These are phyloP conservation scores for Arthrobotrys sphaeroides DNA, from an alignment of 2,329 filamentous ascomycete species.

Conservation along the genomic window DNA sequence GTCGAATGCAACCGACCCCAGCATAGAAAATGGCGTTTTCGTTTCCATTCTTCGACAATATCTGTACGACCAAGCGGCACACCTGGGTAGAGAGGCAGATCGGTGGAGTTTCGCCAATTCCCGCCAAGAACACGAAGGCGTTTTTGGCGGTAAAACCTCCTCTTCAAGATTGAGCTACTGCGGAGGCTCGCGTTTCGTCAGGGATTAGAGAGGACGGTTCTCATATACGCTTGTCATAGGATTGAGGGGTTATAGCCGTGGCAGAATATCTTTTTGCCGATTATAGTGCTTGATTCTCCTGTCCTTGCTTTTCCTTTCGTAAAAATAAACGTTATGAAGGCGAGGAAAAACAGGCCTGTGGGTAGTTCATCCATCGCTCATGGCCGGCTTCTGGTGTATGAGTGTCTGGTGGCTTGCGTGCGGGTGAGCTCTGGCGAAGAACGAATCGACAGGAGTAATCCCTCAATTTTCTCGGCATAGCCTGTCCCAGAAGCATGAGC, in stretches of 20 bases:
- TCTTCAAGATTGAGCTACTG: slow-evolving; percentile 1
- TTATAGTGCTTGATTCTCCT: slow-evolving; percentile 17
- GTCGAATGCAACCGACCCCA: background rate
- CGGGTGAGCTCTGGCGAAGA: slow-evolving; percentile 26
- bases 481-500: slow-evolving; percentile 37
- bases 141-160: slow-evolving; percentile 40
- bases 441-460: slow-evolving; percentile 36
- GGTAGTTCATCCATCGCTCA: background rate
- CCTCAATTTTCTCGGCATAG: slow-evolving; percentile 37
- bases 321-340: slow-evolving; percentile 5
- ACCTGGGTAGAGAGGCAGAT: background rate
- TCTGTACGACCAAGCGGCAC: slow-evolving; percentile 31
- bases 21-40: slow-evolving; percentile 8
- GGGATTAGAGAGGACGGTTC: slow-evolving; percentile 24
- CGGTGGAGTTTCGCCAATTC: slow-evolving; percentile 12
- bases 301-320: slow-evolving; percentile 1
- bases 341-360: slow-evolving; percentile 4
- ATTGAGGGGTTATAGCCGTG: slow-evolving; percentile 5
- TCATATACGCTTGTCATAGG: slow-evolving; percentile 8
- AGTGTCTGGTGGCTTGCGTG: slow-evolving; percentile 33
- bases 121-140: background rate
- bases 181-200: slow-evolving; percentile 24
- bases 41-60: slow-evolving; percentile 9
- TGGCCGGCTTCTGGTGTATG: background rate
- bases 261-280: background rate